Percentiles rank a stretch among this genome's conserved stretches.
Evolutionary conservation across 78 protist genomes (phyloP).

Genomic region (Bigelowiella natans): DNA sequence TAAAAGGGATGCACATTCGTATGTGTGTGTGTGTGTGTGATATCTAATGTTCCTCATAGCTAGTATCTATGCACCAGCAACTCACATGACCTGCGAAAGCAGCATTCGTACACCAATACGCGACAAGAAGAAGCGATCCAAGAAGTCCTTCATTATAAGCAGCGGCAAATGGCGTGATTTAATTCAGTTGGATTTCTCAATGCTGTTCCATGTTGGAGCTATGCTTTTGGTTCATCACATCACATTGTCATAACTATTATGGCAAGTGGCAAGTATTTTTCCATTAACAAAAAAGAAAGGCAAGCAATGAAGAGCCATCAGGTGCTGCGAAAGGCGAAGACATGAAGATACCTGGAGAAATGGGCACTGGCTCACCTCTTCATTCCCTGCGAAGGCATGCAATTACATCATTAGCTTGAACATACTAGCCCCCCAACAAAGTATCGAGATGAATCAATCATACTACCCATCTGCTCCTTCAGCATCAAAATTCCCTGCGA

Average conservation of each 20-base stretch:
- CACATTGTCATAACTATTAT: too few relatives aligned
- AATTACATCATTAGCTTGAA: too few relatives aligned
- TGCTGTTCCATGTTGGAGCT: too few relatives aligned
- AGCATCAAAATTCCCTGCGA: neutral
- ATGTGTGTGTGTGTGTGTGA: neutral
- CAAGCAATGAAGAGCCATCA: too few relatives aligned
- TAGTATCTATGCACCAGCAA: neutral
- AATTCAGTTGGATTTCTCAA: too few relatives aligned
- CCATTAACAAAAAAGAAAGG: too few relatives aligned
- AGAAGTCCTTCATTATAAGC: neutral
- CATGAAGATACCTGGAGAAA: neutral
- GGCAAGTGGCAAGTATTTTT: too few relatives aligned
- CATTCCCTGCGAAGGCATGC: too few relatives aligned
- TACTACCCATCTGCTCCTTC: neutral
- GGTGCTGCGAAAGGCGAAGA: too few relatives aligned
- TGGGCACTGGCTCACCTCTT: neutral
- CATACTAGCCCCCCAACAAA: too few relatives aligned
- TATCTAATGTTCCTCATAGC: neutral
- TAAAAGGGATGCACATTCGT: neutral
- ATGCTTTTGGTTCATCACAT: too few relatives aligned
- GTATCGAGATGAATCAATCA: too few relatives aligned
- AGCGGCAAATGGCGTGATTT: neutral
- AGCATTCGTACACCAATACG: neutral
- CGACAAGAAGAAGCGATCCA: neutral
- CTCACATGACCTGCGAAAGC: neutral